Base-by-base conservation (phyloP, 345 rosid species). In the Pelargonium nanum region DNA sequence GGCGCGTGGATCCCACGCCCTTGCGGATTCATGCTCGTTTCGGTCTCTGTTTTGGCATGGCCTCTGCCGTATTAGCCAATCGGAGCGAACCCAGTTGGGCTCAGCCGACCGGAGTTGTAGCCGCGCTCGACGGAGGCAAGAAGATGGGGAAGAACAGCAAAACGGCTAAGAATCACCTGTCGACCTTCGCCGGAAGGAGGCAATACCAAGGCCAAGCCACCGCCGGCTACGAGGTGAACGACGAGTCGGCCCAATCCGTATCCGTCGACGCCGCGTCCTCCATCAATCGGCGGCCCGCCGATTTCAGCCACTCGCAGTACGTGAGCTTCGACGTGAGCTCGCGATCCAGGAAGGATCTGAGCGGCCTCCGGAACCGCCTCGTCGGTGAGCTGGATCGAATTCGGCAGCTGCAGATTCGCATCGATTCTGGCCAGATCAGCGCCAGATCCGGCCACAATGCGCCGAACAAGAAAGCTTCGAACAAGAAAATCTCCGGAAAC, bases 381-480 rank as follows among this genome's bases (percentile, higher is more conserved):
- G 71, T 69, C 16, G 57, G 12, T 12, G 96, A 89, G 81, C 86
- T 89, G 12, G 93, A 84, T 65, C 86, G 71, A 80, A 82, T 89
- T 65, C 87, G 91, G 26, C 69, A 68, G 67, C 61, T 89, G 17
- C 82, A 73, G 60, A 78, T 67, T 56, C 85, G 87, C 21, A 78
- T 85, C 56, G 76, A 80, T 5, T 64, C 84, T 1, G 69, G 76
- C 12, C 79, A 69, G 45, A 58, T 67, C 0, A 79, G 63, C 68
- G 51, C 70, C 76, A 66, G 91, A 78, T 81, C 90, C 70, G 55
- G 66, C 67, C 58, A 79, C 24, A 68, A 70, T 62, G 55, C 56
- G 52, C 58, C 19, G 58, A 24, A 64, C 20, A 74, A 61, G 67
- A 62, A 78, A 68, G n/a, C 65, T 22, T 40, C 30, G 16, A 55